Evolutionary conservation across 2,329 filamentous ascomycete species (phyloP).

Genomic region (Didymella pinodella): DNA sequence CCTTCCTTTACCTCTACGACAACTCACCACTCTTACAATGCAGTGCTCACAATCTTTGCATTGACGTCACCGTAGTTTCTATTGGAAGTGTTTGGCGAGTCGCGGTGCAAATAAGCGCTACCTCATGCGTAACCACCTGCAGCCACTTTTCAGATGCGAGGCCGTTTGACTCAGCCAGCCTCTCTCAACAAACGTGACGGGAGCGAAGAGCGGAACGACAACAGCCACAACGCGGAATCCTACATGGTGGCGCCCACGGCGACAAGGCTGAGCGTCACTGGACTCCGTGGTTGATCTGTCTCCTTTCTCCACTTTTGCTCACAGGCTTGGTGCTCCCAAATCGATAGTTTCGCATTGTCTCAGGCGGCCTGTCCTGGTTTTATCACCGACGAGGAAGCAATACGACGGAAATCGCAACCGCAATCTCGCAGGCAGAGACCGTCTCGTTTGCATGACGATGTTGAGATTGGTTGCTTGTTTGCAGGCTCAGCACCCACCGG

Average conservation of each 20-base stretch:
- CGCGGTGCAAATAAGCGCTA: slow-evolving; percentile 1
- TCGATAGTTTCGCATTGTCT: slow-evolving; percentile 24
- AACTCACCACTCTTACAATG: not conserved
- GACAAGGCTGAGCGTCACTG: slow-evolving; percentile 14
- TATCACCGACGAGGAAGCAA: slow-evolving; percentile 9
- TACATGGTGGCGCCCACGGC: slow-evolving; percentile 3
- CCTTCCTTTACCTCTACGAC: slow-evolving; percentile 1
- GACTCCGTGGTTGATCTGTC: slow-evolving; percentile 12
- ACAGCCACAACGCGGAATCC: slow-evolving; percentile 8
- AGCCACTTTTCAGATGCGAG: slow-evolving; percentile 4
- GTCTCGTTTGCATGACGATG: slow-evolving; percentile 21
- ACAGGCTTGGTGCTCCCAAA: slow-evolving; percentile 14
- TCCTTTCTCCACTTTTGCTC: slow-evolving; percentile 22
- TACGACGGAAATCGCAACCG: slow-evolving; percentile 12
- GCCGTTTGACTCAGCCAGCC: slow-evolving; percentile 16
- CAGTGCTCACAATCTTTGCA: not conserved
- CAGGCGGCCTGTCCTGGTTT: slow-evolving; percentile 13
- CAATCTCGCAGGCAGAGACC: slow-evolving; percentile 25
- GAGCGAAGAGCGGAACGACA: slow-evolving; percentile 7
- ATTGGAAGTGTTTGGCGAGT: not conserved
- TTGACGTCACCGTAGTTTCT: not conserved
- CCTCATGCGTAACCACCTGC: not conserved
- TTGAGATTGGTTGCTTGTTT: slow-evolving; percentile 19
- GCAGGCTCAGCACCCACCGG: slow-evolving; percentile 20
- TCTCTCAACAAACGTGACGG: slow-evolving; percentile 7